Conservation (phyloP, 2,329 filamentous ascomycete genomes). For the Aspergillus quadricinctus region DNA sequence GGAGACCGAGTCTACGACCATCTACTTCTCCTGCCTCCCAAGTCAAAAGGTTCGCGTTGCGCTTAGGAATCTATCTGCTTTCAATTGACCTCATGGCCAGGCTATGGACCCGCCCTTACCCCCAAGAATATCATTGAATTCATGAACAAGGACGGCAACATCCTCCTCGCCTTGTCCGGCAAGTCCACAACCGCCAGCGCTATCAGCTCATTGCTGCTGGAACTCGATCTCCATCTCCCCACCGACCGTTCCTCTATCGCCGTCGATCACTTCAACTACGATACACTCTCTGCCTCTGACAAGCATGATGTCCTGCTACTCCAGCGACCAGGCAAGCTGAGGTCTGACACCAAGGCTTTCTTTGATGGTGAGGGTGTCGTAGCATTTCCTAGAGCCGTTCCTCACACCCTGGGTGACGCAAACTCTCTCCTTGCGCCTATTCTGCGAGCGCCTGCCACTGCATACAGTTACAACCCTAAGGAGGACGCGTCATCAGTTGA, state of each 20-base stretch:
- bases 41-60: conserved; percentile 68
- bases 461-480: conserved; percentile 92
- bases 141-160: conserved; percentile 84
- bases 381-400: conserved; percentile 76
- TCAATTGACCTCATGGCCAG: conserved; percentile 44
- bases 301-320: conserved; percentile 85
- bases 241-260: conserved; percentile 78
- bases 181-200: conserved; percentile 65
- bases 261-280: conserved; percentile 95
- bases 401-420: conserved; percentile 72
- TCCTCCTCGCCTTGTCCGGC: conserved; percentile 79
- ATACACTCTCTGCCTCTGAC: conserved; percentile 69
- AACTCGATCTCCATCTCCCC: conserved; percentile 86
- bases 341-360: conserved; percentile 68
- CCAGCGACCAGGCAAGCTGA: conserved; percentile 61
- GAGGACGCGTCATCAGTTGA: conserved; percentile 70
- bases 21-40: conserved; percentile 79
- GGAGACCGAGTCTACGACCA: conserved; percentile 91
- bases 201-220: conserved; percentile 72
- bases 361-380: conserved; percentile 68
- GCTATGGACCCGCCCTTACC: conserved; percentile 81
- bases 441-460: conserved; percentile 74
- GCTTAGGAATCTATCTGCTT: neutral
- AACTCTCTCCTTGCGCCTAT: conserved; percentile 76
- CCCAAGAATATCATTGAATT: conserved; percentile 86